Percentiles rank a stretch among this genome's conserved stretches.
Evolutionary conservation across 768 basidiomycete genomes (phyloP).

Genomic region (Pisolithus marmoratus): DNA sequence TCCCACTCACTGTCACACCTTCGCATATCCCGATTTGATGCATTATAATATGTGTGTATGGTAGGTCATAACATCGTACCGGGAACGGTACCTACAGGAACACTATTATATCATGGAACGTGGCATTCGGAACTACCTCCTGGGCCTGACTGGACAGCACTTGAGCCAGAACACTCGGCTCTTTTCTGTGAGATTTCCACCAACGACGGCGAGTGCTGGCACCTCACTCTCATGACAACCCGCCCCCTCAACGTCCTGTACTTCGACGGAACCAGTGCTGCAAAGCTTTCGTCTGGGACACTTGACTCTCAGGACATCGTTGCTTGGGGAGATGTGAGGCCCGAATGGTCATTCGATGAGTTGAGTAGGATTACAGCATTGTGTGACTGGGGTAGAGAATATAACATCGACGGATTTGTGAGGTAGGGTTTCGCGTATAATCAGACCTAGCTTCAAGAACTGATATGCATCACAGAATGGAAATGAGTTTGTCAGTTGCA

Average conservation of each 20-base stretch:
- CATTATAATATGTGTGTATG: no score
- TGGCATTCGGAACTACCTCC: constrained; percentile 15
- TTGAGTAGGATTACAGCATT: constrained; percentile 20
- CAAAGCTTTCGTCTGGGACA: constrained; percentile 25
- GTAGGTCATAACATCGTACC: constrained; percentile 29
- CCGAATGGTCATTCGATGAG: constrained; percentile 17
- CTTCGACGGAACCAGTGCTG: constrained; percentile 28
- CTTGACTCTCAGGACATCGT: constrained; percentile 34
- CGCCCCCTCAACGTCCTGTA: constrained; percentile 28
- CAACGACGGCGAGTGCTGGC: constrained; percentile 19
- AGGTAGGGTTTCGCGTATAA: no score
- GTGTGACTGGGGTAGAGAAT: constrained; percentile 28
- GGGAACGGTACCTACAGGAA: constrained; percentile 24
- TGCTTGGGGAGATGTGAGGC: constrained; percentile 21
- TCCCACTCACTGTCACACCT: background rate
- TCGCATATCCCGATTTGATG: background rate
- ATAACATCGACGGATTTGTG: constrained; percentile 31
- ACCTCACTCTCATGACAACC: constrained; percentile 23
- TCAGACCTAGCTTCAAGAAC: no score
- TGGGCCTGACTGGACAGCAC: constrained; percentile 29
- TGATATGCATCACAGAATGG: constrained; percentile 30
- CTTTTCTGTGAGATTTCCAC: constrained; percentile 28
- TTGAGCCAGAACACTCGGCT: constrained; percentile 33
- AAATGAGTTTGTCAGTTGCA: constrained; percentile 41
- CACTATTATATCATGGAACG: constrained; percentile 31